These are phyloP conservation scores for Phialophora tarda DNA, from an alignment of 2,329 filamentous ascomycete species.

Conservation along the genomic window DNA sequence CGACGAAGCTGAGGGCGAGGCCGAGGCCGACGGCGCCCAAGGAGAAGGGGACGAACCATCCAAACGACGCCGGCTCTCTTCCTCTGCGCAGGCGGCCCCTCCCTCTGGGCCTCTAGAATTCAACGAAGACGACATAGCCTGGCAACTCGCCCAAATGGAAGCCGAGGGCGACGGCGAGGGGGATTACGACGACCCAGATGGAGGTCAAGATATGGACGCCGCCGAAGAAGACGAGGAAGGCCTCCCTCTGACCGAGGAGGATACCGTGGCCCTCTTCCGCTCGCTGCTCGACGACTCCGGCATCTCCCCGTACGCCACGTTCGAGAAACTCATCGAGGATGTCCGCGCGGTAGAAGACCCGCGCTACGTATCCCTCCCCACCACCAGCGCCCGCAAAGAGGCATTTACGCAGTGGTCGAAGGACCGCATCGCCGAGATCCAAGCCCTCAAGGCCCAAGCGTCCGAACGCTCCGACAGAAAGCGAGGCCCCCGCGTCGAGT, in stretches of 20 bases:
- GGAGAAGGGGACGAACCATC: conserved; percentile 51
- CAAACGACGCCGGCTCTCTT: conserved; percentile 61
- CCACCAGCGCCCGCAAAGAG: conserved; percentile 79
- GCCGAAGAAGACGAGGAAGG: conserved; percentile 74
- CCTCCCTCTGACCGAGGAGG: conserved; percentile 72
- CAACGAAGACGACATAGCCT: conserved; percentile 91
- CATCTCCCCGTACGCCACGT: conserved; percentile 86
- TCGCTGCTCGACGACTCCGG: conserved; percentile 82
- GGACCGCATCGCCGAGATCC: conserved; percentile 73
- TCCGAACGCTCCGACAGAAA: neutral
- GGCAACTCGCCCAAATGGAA: conserved; percentile 87
- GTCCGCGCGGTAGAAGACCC: conserved; percentile 81
- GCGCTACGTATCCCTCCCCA: conserved; percentile 81
- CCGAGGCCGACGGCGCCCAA: conserved; percentile 56
- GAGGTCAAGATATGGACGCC: conserved; percentile 65
- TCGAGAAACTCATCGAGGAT: conserved; percentile 87
- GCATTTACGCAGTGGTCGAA: conserved; percentile 84
- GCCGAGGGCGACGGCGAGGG: conserved; percentile 77
- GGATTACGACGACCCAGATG: conserved; percentile 66
- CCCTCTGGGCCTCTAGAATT: conserved; percentile 71
- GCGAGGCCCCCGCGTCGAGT: conserved; percentile 77
- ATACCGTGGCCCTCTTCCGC: conserved; percentile 78
- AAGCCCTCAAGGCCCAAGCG: conserved; percentile 64
- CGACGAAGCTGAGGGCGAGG: conserved; percentile 57
- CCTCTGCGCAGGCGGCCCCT: conserved; percentile 47